A percentile compares a stretch with the other conserved stretches of the same genome.
These are phyloP conservation scores for Ceratobasidium sp. DNA, from an alignment of 1,284 basidiomycete species.

Conservation along the genomic window DNA sequence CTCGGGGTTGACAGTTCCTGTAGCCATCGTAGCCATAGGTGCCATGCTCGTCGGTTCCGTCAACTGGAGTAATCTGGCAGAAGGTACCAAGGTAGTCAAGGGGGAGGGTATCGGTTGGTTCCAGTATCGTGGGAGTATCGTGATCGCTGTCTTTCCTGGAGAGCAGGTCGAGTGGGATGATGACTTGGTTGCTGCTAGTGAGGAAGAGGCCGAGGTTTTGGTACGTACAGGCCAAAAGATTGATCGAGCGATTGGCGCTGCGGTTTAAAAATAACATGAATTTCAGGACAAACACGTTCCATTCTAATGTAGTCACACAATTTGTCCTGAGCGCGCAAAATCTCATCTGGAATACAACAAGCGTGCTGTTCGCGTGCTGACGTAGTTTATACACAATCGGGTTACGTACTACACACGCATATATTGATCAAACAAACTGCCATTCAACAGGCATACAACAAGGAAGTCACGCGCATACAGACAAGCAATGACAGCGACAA, in stretches of 20 bases:
- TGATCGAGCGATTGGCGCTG: constrained; percentile 48
- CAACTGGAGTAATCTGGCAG: constrained; percentile 58
- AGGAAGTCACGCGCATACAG: neutral
- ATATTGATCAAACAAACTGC: neutral
- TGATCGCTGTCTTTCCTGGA: constrained; percentile 72
- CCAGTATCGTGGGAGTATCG: constrained; percentile 76
- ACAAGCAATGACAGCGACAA: neutral
- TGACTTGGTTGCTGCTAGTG: constrained; percentile 71
- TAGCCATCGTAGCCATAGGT: constrained; percentile 72
- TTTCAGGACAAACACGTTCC: neutral
- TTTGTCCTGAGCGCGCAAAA: too few species aligned
- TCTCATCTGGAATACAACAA: neutral
- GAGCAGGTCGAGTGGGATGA: constrained; percentile 70
- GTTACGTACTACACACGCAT: neutral
- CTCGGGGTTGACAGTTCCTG: constrained; percentile 57
- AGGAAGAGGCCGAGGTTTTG: constrained; percentile 72
- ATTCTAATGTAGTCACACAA: neutral
- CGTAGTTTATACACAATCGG: too few species aligned
- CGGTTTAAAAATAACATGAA: neutral
- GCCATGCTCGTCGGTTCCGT: constrained; percentile 72
- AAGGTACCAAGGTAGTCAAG: constrained; percentile 50
- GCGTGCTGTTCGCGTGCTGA: too few species aligned
- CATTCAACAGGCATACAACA: neutral
- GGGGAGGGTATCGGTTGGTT: constrained; percentile 62
- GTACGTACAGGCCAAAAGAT: constrained; percentile 68